These are phyloP conservation scores for Xerocomus potaroensis DNA, from an alignment of 768 basidiomycete species.

Conservation along the genomic window DNA sequence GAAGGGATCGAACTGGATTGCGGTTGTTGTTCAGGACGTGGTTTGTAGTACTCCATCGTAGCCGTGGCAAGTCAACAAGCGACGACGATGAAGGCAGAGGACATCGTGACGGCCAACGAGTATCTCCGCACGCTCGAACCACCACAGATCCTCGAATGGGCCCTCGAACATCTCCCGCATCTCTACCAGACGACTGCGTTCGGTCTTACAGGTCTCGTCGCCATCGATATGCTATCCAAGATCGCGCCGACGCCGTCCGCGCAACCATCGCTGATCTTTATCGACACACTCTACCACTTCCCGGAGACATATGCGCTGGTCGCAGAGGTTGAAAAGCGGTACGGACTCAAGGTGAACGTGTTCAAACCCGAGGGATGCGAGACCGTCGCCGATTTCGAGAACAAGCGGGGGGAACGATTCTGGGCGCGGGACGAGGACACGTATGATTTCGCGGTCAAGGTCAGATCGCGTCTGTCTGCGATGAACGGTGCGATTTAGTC, in stretches of 20 bases:
- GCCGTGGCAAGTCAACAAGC: not conserved
- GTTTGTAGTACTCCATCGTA: slow-evolving; percentile 29
- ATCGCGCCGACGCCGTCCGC: slow-evolving; percentile 48
- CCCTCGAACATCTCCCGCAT: slow-evolving; percentile 68
- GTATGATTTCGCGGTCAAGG: slow-evolving; percentile 94
- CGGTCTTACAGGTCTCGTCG: slow-evolving; percentile 90
- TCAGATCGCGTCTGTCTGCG: slow-evolving; percentile 27
- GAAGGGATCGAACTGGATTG: slow-evolving; percentile 16
- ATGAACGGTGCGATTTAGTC: not conserved
- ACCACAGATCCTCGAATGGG: slow-evolving; percentile 85
- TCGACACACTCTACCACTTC: slow-evolving; percentile 98
- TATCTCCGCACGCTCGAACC: slow-evolving; percentile 70
- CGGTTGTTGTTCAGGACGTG: slow-evolving; percentile 19
- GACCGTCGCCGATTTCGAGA: slow-evolving; percentile 71
- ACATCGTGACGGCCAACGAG: slow-evolving; percentile 67
- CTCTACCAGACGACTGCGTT: slow-evolving; percentile 96
- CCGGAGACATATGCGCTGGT: slow-evolving; percentile 88
- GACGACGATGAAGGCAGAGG: slow-evolving; percentile 37
- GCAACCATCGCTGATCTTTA: slow-evolving; percentile 82
- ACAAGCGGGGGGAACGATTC: slow-evolving; percentile 68
- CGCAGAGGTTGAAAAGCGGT: slow-evolving; percentile 70
- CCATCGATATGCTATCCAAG: slow-evolving; percentile 92
- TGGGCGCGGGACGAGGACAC: slow-evolving; percentile 87
- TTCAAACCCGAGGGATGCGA: slow-evolving; percentile 75
- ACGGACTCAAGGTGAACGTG: slow-evolving; percentile 67